A percentile compares a stretch with the other conserved stretches of the same genome.
phyloP scores from a whole-genome alignment of 2,329 filamentous ascomycete genomes.

The Ophiocordyceps camponoti-leonardi region DNA sequence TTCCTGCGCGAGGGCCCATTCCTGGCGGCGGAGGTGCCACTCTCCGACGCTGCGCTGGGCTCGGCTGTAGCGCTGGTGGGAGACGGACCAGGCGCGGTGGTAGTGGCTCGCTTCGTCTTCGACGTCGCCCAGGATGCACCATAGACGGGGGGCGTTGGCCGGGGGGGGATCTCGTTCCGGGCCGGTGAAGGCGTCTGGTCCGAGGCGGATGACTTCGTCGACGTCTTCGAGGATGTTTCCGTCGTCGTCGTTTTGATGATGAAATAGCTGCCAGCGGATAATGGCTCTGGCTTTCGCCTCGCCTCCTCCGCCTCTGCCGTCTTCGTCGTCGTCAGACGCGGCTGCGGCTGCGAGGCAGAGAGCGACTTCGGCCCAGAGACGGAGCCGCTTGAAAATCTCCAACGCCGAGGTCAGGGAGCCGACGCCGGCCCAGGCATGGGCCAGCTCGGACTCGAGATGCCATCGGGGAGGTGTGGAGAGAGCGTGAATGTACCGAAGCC shows the following conservation, averaged over 20 bases:
- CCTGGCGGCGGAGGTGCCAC: constrained; percentile 48
- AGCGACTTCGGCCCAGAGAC: constrained; percentile 89
- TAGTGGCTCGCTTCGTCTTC: constrained; percentile 61
- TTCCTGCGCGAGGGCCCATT: constrained; percentile 52
- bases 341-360: constrained; percentile 59
- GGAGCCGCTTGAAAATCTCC: constrained; percentile 86
- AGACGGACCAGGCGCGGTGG: constrained; percentile 75
- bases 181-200: constrained; percentile 35
- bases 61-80: constrained; percentile 61
- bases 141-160: constrained; percentile 68
- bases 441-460: constrained; percentile 88
- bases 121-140: constrained; percentile 87
- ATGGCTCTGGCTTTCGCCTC: constrained; percentile 71
- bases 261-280: constrained; percentile 63
- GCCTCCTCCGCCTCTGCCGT: constrained; percentile 34
- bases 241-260: constrained; percentile 22
- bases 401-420: constrained; percentile 80
- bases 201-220: constrained; percentile 38
- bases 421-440: constrained; percentile 77
- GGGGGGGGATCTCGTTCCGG: constrained; percentile 52
- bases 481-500: constrained; percentile 70
- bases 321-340: constrained; percentile 39
- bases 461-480: constrained; percentile 74
- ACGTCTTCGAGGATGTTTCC: constrained; percentile 31
- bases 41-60: constrained; percentile 80